Evolutionary conservation across 257 asterid species (phyloP).

Genomic region (Verbena officinalis): DNA sequence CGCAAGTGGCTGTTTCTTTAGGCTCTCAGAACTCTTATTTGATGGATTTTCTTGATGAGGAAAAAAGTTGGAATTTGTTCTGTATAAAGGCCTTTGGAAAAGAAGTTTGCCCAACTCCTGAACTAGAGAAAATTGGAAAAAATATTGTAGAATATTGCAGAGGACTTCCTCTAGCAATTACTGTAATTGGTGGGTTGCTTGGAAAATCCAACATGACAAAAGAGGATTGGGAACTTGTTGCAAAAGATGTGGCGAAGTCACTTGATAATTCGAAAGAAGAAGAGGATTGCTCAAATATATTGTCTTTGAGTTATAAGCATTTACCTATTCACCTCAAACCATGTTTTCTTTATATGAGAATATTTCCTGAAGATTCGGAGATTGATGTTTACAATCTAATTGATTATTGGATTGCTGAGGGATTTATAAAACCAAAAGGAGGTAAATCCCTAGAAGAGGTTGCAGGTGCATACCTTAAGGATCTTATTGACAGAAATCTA

Average conservation of each 20-base stretch:
- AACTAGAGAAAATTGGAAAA: background rate
- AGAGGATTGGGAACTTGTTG: too few relatives aligned
- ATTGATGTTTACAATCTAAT: background rate
- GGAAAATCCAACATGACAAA: too few relatives aligned
- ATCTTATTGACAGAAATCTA: background rate
- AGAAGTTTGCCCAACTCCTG: background rate
- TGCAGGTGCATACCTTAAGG: background rate
- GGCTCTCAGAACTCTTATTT: background rate
- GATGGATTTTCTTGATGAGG: too few relatives aligned
- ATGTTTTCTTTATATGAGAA: background rate
- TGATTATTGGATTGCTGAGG: background rate
- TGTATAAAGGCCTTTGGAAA: too few relatives aligned
- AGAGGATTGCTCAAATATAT: too few relatives aligned
- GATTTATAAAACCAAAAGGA: background rate
- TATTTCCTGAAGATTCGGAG: background rate
- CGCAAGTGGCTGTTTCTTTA: background rate
- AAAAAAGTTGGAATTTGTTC: too few relatives aligned
- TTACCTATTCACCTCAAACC: too few relatives aligned
- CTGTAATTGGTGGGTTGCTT: slow-evolving; percentile 18
- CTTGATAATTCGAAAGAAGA: too few relatives aligned
- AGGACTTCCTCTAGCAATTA: slow-evolving; percentile 1
- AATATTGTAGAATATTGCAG: background rate
- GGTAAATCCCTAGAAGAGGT: background rate
- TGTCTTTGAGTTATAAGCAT: too few relatives aligned
- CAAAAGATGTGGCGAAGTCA: too few relatives aligned